These are phyloP conservation scores for Leptodontidium sp. DNA, from an alignment of 2,329 filamentous ascomycete species.

Conservation along the genomic window DNA sequence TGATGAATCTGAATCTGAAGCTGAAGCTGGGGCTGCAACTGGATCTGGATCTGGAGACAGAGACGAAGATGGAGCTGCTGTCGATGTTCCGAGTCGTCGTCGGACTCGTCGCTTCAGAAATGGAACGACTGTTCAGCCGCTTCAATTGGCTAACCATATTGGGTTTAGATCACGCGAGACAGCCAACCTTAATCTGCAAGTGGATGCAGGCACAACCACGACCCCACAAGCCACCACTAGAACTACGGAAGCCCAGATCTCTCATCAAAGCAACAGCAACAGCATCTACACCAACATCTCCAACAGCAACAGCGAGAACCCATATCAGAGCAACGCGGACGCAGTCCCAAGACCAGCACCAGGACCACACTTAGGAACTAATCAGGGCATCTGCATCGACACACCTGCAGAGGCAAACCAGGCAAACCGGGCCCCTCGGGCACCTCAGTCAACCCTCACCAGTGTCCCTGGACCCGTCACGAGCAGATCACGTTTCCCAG, in stretches of 20 bases:
- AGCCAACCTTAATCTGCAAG: not conserved
- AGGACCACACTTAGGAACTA: not conserved
- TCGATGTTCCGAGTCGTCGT: not conserved
- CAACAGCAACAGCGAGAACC: not conserved
- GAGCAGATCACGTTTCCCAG: not conserved
- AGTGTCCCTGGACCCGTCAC: no score
- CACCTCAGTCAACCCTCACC: no score
- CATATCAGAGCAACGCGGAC: not conserved
- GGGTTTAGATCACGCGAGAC: not conserved
- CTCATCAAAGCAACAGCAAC: not conserved
- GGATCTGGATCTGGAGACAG: not conserved
- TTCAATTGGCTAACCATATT: not conserved
- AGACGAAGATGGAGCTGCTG: not conserved
- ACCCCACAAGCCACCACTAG: not conserved
- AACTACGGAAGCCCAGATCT: no score
- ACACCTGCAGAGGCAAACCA: no score
- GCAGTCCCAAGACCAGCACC: not conserved
- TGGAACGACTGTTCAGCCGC: slow-evolving; percentile 1
- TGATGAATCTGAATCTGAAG: not conserved
- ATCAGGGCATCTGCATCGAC: no score
- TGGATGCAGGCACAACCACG: not conserved
- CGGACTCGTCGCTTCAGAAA: not conserved
- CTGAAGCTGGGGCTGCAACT: not conserved
- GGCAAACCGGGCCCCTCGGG: no score
- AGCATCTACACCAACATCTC: not conserved